A percentile compares a stretch with the other conserved stretches of the same genome.
Evolutionary conservation across 139 green algal species (phyloP).

Genomic region (Asterochloris erici): DNA sequence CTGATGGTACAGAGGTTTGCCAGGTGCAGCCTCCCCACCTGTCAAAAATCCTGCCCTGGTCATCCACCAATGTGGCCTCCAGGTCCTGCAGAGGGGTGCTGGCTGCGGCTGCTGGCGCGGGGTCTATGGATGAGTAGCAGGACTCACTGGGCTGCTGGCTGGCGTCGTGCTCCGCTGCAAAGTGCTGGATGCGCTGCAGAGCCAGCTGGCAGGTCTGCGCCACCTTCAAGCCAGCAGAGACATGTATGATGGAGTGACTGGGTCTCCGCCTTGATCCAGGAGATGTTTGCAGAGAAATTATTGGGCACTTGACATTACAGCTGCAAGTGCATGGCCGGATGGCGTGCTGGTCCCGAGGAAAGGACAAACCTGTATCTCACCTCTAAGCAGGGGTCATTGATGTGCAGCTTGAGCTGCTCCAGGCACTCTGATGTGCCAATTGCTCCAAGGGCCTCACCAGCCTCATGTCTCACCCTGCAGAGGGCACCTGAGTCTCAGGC

Average conservation of each 20-base stretch:
- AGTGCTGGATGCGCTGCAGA: conserved; percentile 79
- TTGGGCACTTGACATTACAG: background rate
- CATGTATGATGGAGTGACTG: background rate
- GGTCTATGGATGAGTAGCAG: conserved; percentile 89
- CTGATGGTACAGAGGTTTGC: no score
- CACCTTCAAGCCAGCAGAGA: conserved; percentile 53
- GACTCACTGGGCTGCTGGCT: conserved; percentile 42
- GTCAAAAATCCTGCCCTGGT: conserved; percentile 26
- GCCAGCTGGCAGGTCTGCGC: conserved; percentile 96
- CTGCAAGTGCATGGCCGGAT: background rate
- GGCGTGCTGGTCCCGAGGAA: background rate
- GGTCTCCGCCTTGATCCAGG: background rate
- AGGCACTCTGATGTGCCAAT: conserved; percentile 74
- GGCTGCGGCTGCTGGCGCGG: conserved; percentile 73
- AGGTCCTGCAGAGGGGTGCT: conserved; percentile 47
- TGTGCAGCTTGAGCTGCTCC: conserved; percentile 50
- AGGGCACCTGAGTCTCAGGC: background rate
- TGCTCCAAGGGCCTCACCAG: conserved; percentile 83
- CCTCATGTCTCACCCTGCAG: conserved; percentile 85
- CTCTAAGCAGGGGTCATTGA: conserved; percentile 51
- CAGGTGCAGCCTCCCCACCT: background rate
- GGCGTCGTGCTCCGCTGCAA: conserved; percentile 2
- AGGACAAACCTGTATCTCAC: conserved; percentile 12
- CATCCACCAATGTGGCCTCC: conserved; percentile 17
- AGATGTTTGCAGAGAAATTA: background rate